These are phyloP conservation scores for Acacia concinna DNA, from an alignment of 331 rosid species.

Conservation along the genomic window DNA sequence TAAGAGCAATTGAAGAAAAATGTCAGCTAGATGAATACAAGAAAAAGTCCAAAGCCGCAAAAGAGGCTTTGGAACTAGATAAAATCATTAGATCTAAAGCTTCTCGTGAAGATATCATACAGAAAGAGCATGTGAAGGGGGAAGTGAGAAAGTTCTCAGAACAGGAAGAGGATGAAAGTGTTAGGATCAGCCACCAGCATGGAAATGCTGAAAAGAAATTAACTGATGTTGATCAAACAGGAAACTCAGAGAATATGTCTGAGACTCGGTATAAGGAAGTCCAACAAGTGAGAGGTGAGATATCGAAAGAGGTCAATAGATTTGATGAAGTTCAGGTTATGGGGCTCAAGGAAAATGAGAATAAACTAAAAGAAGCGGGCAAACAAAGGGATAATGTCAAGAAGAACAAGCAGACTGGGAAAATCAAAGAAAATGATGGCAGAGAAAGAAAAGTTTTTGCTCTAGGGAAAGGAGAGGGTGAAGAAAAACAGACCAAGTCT, in stretches of 20 bases:
- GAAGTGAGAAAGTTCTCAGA: conserved; percentile 39
- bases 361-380: conserved; percentile 38
- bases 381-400: conserved; percentile 40
- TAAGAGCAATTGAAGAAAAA: conserved; percentile 37
- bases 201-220: conserved; percentile 48
- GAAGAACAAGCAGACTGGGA: conserved; percentile 37
- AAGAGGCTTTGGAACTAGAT: conserved; percentile 39
- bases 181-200: conserved; percentile 32
- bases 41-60: conserved; percentile 45
- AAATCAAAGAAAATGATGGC: conserved; percentile 40
- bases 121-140: conserved; percentile 48
- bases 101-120: conserved; percentile 38
- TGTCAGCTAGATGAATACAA: conserved; percentile 38
- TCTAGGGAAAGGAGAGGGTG: conserved; percentile 38
- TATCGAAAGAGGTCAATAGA: conserved; percentile 32
- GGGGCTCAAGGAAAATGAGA: conserved; percentile 41
- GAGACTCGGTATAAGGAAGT: conserved; percentile 41
- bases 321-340: conserved; percentile 37
- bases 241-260: conserved; percentile 29
- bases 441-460: conserved; percentile 34
- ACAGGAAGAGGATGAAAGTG: conserved; percentile 44
- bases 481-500: conserved; percentile 36
- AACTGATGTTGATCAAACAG: conserved; percentile 37
- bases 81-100: conserved; percentile 44
- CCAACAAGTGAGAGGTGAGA: conserved; percentile 25